Evolutionary conservation across 2,329 filamentous ascomycete genomes (phyloP).

Genomic region (Macroventuria anomochaeta): DNA sequence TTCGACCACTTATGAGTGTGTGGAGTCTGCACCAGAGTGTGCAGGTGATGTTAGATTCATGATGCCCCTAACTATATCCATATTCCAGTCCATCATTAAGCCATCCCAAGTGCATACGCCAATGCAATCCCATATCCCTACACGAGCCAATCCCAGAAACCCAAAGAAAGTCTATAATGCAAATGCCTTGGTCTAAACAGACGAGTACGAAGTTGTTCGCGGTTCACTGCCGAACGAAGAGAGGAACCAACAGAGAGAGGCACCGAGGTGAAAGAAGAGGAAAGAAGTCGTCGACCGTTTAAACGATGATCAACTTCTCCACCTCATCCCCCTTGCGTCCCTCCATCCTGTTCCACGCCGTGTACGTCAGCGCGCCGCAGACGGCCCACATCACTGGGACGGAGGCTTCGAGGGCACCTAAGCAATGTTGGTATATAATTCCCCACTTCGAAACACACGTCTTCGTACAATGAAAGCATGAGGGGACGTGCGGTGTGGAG

Average conservation of each 20-base stretch:
- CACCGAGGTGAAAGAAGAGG: too few relatives aligned
- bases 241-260: too few relatives aligned
- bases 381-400: slow-evolving; percentile 43
- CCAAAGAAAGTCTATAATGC: not conserved
- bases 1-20: too few relatives aligned
- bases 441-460: too few relatives aligned
- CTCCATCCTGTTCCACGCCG: slow-evolving; percentile 41
- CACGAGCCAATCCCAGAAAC: not conserved
- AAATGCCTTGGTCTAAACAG: not conserved
- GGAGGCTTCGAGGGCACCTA: slow-evolving; percentile 36
- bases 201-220: too few relatives aligned
- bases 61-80: too few relatives aligned
- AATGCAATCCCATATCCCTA: not conserved
- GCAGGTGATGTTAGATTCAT: not conserved
- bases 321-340: slow-evolving; percentile 35
- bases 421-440: not conserved
- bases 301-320: slow-evolving; percentile 40
- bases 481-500: not conserved
- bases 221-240: too few relatives aligned
- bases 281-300: not conserved
- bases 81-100: too few relatives aligned
- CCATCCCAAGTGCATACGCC: slow-evolving; percentile 3
- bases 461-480: not conserved
- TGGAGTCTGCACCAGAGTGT: too few relatives aligned
- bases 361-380: slow-evolving; percentile 35